These are phyloP conservation scores for Alternaria panax DNA, from an alignment of 2,329 filamentous ascomycete species.

Conservation along the genomic window DNA sequence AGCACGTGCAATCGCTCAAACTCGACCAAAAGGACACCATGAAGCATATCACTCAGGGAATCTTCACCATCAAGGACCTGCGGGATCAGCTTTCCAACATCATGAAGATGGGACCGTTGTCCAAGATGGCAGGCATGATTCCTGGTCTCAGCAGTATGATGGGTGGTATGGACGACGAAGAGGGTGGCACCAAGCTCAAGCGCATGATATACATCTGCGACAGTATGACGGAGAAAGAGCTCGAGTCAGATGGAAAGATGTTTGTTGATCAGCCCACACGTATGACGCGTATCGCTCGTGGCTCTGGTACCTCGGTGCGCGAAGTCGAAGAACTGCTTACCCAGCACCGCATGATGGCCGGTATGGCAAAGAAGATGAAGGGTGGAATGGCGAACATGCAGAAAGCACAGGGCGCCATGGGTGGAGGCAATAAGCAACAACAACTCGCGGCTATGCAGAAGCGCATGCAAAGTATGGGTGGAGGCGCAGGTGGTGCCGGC, in stretches of 20 bases:
- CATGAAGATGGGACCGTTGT: constrained; percentile 99
- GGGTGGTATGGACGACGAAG: constrained; percentile 95
- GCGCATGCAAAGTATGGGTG: constrained; percentile 88
- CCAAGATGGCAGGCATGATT: constrained; percentile 99
- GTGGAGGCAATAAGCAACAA: constrained; percentile 87
- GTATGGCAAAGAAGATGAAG: constrained; percentile 99
- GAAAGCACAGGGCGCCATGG: constrained; percentile 87
- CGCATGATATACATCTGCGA: constrained; percentile 99
- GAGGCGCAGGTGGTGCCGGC: constrained; percentile 64
- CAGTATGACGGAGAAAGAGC: constrained; percentile 94
- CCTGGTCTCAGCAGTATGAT: constrained; percentile 93
- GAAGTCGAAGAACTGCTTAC: constrained; percentile 98
- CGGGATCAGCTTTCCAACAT: constrained; percentile 96
- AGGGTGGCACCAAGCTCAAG: constrained; percentile 90
- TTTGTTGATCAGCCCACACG: constrained; percentile 91
- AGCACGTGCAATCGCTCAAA: constrained; percentile 95
- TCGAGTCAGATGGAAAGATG: constrained; percentile 93
- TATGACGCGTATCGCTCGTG: constrained; percentile 89
- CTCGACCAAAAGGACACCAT: constrained; percentile 98
- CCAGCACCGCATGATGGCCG: constrained; percentile 98
- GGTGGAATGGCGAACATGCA: constrained; percentile 99
- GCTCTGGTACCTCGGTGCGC: constrained; percentile 86
- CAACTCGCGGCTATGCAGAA: constrained; percentile 98
- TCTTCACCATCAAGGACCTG: constrained; percentile 93
- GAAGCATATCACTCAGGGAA: constrained; percentile 96